Base-by-base conservation (phyloP, 768 basidiomycete genomes). In the Lentinula sp. region DNA sequence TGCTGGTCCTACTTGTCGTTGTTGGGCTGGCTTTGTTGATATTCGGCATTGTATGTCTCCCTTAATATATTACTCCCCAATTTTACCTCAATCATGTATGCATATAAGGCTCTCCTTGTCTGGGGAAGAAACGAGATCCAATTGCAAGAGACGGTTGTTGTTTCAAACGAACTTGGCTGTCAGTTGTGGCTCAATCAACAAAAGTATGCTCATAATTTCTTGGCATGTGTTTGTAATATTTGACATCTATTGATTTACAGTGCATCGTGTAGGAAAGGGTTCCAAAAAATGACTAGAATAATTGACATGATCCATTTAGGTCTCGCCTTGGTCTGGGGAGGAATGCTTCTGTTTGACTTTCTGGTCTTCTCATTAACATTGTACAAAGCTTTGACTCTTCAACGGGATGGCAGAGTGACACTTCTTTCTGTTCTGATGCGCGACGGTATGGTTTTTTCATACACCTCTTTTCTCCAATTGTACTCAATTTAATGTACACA, bases 301-400 rank as follows among this genome's bases (percentile, higher is more conserved):
- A 48, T 9, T 28, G 46, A 48, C 40, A 4, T 16, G 13, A 10
- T 54, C 40, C 32, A 28, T 18, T 6, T 52, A 63, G 65, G 37
- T 7, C 43, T 67, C 37, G 61, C 61, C 16, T 53, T 61, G 18
- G 60, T 65, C 13, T 70, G 68, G 66, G 57, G 51, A 16, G 63
- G 61, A 9, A 58, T 66, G 54, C 56, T 68, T 5, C 32, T 65
- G 18, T 68, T 70, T 18, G 69, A 70, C 45, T 35, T 60, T 11
- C 18, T 68, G 1, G 60, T 70, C 28, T 70, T 70, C 50, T 11
- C 45, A 10, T 54, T 70, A 11, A 68, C 69, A 28, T 40, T 68
- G 16, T 67, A 66, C 58, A 66, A 66, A 40, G 61, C 64, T 21
- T 48, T 64, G 9, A 32, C 49, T 1, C 37, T 48, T 8, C 35